phyloP scores from a whole-genome alignment of 1,284 basidiomycete genomes.

The Peniophora sp. region DNA sequence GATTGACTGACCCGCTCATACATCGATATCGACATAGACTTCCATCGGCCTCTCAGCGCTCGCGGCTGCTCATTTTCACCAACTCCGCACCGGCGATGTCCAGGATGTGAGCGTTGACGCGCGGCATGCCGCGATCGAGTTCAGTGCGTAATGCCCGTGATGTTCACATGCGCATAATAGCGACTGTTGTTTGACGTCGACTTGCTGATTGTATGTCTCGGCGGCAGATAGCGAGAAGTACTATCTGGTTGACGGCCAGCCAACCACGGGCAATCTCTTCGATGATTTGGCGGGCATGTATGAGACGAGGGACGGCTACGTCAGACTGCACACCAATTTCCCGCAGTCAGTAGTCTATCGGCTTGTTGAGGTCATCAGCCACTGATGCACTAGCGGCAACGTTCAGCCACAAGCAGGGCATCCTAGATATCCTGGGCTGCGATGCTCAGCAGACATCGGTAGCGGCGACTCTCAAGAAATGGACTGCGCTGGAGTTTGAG shows the following conservation, averaged over 20 bases:
- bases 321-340: constrained; percentile 59
- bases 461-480: constrained; percentile 29
- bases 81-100: constrained; percentile 33
- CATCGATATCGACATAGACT: constrained; percentile 24
- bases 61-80: constrained; percentile 43
- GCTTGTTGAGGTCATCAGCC: background rate
- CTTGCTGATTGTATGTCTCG: too few relatives aligned
- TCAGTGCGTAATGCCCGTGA: constrained; percentile 41
- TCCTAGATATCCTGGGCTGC: constrained; percentile 37
- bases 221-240: constrained; percentile 40
- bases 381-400: background rate
- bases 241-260: constrained; percentile 36
- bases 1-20: constrained; percentile 5
- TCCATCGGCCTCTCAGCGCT: constrained; percentile 48
- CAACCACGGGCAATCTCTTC: constrained; percentile 29
- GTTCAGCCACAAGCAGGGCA: constrained; percentile 43
- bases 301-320: constrained; percentile 40
- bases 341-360: constrained; percentile 38
- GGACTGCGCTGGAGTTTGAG: constrained; percentile 47
- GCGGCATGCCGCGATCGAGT: constrained; percentile 49
- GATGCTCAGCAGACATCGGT: constrained; percentile 31
- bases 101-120: constrained; percentile 48
- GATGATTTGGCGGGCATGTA: constrained; percentile 50
- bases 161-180: constrained; percentile 19
- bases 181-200: constrained; percentile 1